Evolutionary conservation across 805 yeast genomes (phyloP).

Genomic region (Starmerella bacillaris): DNA sequence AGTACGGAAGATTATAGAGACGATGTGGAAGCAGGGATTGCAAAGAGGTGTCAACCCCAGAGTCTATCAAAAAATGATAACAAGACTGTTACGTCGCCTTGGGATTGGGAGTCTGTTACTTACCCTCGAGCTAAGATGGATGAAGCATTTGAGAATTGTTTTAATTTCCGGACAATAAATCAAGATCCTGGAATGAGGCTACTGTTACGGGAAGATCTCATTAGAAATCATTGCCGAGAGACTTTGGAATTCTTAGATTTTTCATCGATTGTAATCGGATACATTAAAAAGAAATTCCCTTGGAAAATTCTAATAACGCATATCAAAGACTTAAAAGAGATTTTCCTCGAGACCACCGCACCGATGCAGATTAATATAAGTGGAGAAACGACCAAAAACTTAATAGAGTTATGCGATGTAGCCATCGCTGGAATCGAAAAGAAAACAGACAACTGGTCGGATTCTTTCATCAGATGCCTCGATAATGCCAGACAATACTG

Average conservation of each 20-base stretch:
- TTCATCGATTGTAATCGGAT: not conserved
- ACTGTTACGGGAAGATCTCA: conserved; percentile 8
- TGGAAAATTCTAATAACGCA: too few relatives aligned
- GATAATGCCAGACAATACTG: not conserved
- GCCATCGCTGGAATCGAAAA: not conserved
- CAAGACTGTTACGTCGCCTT: not conserved
- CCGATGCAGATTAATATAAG: not conserved
- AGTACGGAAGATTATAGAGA: not conserved
- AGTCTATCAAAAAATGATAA: not conserved
- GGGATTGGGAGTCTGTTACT: conserved; percentile 8
- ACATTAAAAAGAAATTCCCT: not conserved
- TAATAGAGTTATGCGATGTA: not conserved
- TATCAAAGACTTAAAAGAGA: too few relatives aligned
- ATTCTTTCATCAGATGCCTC: not conserved
- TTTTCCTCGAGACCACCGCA: not conserved
- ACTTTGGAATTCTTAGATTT: conserved; percentile 7
- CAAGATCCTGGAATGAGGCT: conserved; percentile 14
- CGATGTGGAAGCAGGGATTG: not conserved
- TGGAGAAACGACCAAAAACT: not conserved
- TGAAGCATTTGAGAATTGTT: conserved; percentile 1
- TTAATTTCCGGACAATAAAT: conserved; percentile 3
- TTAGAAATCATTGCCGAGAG: conserved; percentile 6
- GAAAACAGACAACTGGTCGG: not conserved
- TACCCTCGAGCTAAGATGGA: not conserved
- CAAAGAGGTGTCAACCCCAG: too few relatives aligned